Base-by-base conservation (phyloP, 371 early-diverging fungal species). In the Sporodiniella umbellata region DNA sequence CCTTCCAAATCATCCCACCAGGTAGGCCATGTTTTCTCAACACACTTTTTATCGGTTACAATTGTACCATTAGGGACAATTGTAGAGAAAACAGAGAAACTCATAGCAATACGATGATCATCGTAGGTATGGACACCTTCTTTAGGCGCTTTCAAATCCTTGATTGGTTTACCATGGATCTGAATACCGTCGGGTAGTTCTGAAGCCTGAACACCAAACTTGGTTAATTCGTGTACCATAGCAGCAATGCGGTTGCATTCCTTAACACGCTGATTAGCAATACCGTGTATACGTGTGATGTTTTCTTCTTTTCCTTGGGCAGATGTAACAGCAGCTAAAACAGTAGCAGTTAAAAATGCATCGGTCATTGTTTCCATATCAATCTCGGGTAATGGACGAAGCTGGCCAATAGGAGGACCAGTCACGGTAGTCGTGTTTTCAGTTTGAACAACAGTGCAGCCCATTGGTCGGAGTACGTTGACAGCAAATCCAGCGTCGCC, bases 341-440 rank as follows among this genome's bases (percentile, higher is more conserved):
- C 96, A 0, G 92, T 79, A 0, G 96, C 96, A 2, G 98, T 98
- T 66, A 98, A 74, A 77, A 98, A 98, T 7, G 98, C 98, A 65
- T 98, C 98, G 0, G 98, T 98, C 96, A 98, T 94, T 11, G 91
- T 86, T 68, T 95, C 96, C 98, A 98, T 98, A 56, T 98, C 95
- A 53, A 98, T 87, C 15, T 74, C 60, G 8, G 85, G 72, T 6
- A 98, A 63, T n/a, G 95, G 89, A 23, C 57, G 63, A 39, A 96
- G 73, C 33, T 65, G 61, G 2, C 88, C 89, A 10, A 84, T 64
- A 19, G 88, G 78, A 10, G 96, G 96, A 0, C 96, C 96, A n/a
- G 76, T 72, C 8, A 98, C 97, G 0, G 92, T 94, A 1, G 96
- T 96, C 1, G 90, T 78, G 0, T 84, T 84, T 44, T 73, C 86